A percentile compares a stretch with the other conserved stretches of the same genome.
These are phyloP conservation scores for Acephala macrosclerotiorum DNA, from an alignment of 2,329 filamentous ascomycete species.

Conservation along the genomic window DNA sequence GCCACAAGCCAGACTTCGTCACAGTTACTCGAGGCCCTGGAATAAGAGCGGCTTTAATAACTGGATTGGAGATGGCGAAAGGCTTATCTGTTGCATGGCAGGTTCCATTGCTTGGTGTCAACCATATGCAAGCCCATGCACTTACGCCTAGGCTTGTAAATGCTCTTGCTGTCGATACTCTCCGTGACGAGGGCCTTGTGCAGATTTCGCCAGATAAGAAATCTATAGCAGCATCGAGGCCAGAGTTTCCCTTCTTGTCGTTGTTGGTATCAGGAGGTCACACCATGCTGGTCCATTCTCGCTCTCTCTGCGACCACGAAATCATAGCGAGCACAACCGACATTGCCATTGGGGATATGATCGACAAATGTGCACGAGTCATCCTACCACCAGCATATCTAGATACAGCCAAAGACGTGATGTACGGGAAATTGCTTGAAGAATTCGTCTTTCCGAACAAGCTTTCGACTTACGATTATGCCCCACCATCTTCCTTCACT, in stretches of 20 bases:
- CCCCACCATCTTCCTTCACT: slow-evolving; percentile 56
- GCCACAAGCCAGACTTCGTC: slow-evolving; percentile 78
- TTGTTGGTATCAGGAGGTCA: slow-evolving; percentile 93
- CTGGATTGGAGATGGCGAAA: slow-evolving; percentile 85
- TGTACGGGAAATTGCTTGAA: slow-evolving; percentile 85
- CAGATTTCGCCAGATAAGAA: too few relatives aligned
- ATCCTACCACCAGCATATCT: slow-evolving; percentile 72
- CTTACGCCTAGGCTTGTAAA: slow-evolving; percentile 81
- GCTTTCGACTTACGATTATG: slow-evolving; percentile 48
- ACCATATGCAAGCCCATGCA: slow-evolving; percentile 98
- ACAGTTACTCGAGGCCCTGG: slow-evolving; percentile 90
- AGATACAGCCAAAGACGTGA: slow-evolving; percentile 64
- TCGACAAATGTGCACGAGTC: slow-evolving; percentile 85
- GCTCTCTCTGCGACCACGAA: slow-evolving; percentile 70
- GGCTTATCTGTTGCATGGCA: slow-evolving; percentile 85
- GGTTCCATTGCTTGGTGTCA: slow-evolving; percentile 82
- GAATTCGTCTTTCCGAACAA: slow-evolving; percentile 73
- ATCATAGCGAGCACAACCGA: slow-evolving; percentile 79
- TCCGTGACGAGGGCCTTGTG: too few relatives aligned
- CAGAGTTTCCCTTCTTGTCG: slow-evolving; percentile 83
- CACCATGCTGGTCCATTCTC: slow-evolving; percentile 82
- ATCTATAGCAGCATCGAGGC: slow-evolving; percentile 43
- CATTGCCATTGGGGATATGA: slow-evolving; percentile 85
- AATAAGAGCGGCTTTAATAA: slow-evolving; percentile 79
- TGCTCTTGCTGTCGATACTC: slow-evolving; percentile 58